Evolutionary conservation across 2,329 filamentous ascomycete species (phyloP).

Genomic region (Colletotrichum sidae): DNA sequence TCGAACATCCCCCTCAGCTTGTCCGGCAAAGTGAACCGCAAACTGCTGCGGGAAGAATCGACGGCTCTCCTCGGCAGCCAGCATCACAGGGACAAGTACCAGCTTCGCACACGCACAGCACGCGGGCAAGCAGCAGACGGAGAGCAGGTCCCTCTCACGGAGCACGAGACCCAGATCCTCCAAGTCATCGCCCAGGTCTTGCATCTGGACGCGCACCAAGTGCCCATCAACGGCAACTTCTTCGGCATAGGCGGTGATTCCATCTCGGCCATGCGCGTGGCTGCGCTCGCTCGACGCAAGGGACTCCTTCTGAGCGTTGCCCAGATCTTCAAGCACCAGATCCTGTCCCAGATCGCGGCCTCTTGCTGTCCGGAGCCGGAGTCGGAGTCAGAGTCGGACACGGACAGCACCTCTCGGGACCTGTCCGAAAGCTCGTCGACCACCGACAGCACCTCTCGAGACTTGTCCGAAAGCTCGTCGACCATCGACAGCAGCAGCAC

Average conservation of each 20-base stretch:
- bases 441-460: too few relatives aligned
- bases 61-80: not conserved
- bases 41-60: constrained; percentile 27
- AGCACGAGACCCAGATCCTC: constrained; percentile 39
- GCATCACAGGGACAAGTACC: not conserved
- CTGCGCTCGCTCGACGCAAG: not conserved
- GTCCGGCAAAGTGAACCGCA: constrained; percentile 34
- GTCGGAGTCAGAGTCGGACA: too few relatives aligned
- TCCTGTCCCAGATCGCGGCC: too few relatives aligned
- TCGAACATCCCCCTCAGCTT: constrained; percentile 30
- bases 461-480: too few relatives aligned
- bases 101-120: not conserved
- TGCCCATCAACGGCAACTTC: constrained; percentile 58
- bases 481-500: too few relatives aligned
- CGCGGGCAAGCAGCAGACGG: not conserved
- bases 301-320: not conserved
- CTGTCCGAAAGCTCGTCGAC: too few relatives aligned
- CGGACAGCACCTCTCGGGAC: too few relatives aligned
- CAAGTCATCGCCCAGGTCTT: constrained; percentile 51
- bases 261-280: constrained; percentile 61
- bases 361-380: too few relatives aligned
- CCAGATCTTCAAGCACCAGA: not conserved
- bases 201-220: constrained; percentile 39
- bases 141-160: not conserved
- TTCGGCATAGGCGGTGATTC: constrained; percentile 62